Evolutionary conservation across 805 yeast species (phyloP), one percentile per base, ranked within the genome.

Genomic region (Tetrapisispora nanseiensis): DNA sequence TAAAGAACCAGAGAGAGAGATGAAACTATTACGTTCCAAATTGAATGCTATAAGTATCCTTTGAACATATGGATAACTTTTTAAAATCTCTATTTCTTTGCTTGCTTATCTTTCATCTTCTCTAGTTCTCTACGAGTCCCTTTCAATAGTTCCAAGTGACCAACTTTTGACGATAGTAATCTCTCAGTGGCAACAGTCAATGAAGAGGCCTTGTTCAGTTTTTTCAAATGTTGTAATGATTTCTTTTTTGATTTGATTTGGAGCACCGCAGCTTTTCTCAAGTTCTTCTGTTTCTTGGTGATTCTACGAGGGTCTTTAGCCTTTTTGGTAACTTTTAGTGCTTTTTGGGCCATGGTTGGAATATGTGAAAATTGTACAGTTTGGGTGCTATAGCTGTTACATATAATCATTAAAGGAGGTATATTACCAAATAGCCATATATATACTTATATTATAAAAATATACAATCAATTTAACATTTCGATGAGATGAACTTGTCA

Each of bases 91-190:
- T 24, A n/a, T 11, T 27, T 30, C 11, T 31, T 35, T 18, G 19
- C 3, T 21, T 31, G 19, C 27, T 41, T 41, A 20, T 62, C 56
- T 54, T 71, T 66, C 37, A 62, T 68, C 58, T 75, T 83, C 58
- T 86, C 95, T 15, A 85, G 45, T 53, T 83, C 77, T 66, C 94
- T 77, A 69, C 97, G 78, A 7, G 92, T 80, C 13, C 98, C 98
- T 62, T 85, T 87, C 49, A 90, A 68, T 31, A 90, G 61, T 66
- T 90, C 98, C 54, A 90, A 71, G 62, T 90, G 97, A 21, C 98
- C 98, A 7, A 90, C 97, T 60, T 90, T 75, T 43, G 94, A 72
- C 2, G 97, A 80, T 51, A 90, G 77, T 44, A 86, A 70, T 65
- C 78, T 86, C 65, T 90, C 98, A 3, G 97, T 90, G 3, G 76